Base-by-base conservation (phyloP, 768 basidiomycete species). In the Pisolithus microcarpus region DNA sequence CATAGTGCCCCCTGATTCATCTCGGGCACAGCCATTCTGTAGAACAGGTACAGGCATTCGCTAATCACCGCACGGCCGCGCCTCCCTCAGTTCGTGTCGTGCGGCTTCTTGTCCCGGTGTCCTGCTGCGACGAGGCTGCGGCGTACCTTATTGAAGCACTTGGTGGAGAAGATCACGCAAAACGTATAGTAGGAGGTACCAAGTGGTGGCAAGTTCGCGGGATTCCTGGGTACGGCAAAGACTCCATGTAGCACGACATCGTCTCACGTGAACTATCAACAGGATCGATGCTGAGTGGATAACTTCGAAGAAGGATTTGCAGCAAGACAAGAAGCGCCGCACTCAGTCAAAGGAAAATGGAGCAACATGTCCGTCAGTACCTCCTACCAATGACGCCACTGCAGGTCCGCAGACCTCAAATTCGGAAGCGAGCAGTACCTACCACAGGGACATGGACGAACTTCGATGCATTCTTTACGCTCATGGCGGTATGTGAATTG, bases 141-240 rank as follows among this genome's bases (percentile, higher is more conserved):
- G 64, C 66, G 1, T 68, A 81, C 56, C 75, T 97, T 43, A 82
- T 93, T 51, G 72, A 80, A 53, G 90, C 82, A 4, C 73, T 96
- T 7, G 92, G 93, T 2, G 93, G 94, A n/a, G 85, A 87, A 59
- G 79, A 86, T 38, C 74, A 79, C 13, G 80, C 77, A 44, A 78
- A 80, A 55, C 76, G 75, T 38, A 63, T 91, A 28, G 83, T 92
- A 4, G 95, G 95, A 10, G 95, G 95, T 1, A 80, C 82, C 5
- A 93, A 94, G 64, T 98, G 95, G 93, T 98, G 95, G 95, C 94
- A 96, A 68, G 91, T 94, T 31, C 83, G 94, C 38, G 85, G 87
- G 18, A 63, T 91, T 43, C 70, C 79, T 48, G 93, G 92, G 92
- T 81, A 71, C 63, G 70, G 70, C 37, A 50, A 50, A 7, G 52